These are phyloP conservation scores for Vitis hybrid DNA, from an alignment of 177 flowering plant genomes.

Conservation along the genomic window DNA sequence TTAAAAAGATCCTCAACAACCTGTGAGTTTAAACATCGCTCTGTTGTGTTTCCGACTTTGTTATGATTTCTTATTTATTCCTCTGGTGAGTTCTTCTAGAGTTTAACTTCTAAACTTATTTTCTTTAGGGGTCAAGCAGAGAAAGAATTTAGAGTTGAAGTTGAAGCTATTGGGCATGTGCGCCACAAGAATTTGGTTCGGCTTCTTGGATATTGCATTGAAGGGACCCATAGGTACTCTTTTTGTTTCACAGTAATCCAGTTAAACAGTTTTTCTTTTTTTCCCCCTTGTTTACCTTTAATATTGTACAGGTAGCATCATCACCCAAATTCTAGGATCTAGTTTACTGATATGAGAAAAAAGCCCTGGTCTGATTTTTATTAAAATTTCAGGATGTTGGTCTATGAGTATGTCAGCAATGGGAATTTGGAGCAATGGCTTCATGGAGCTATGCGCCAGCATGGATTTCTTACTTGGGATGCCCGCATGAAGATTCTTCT, in stretches of 20 bases:
- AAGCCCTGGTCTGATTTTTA: neutral
- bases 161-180: constrained; percentile 92
- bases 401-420: constrained; percentile 88
- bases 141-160: constrained; percentile 89
- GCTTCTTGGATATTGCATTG: constrained; percentile 88
- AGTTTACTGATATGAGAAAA: neutral
- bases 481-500: constrained; percentile 79
- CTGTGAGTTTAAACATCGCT: constrained; percentile 43
- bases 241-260: neutral
- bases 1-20: constrained; percentile 83
- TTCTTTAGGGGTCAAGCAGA: constrained; percentile 82
- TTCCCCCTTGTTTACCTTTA: neutral
- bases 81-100: neutral
- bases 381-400: constrained; percentile 59
- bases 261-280: neutral
- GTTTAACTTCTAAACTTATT: constrained; percentile 5
- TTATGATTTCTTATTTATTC: neutral
- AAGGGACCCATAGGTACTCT: constrained; percentile 79
- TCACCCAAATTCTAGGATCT: neutral
- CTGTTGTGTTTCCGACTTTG: neutral
- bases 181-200: constrained; percentile 93
- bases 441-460: constrained; percentile 90
- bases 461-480: constrained; percentile 91
- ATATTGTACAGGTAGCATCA: neutral
- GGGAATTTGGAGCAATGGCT: constrained; percentile 95